Percentiles rank a stretch among this genome's conserved stretches.
Evolutionary conservation across 805 yeast species (phyloP).

Genomic region (Wickerhamiella parazyma): DNA sequence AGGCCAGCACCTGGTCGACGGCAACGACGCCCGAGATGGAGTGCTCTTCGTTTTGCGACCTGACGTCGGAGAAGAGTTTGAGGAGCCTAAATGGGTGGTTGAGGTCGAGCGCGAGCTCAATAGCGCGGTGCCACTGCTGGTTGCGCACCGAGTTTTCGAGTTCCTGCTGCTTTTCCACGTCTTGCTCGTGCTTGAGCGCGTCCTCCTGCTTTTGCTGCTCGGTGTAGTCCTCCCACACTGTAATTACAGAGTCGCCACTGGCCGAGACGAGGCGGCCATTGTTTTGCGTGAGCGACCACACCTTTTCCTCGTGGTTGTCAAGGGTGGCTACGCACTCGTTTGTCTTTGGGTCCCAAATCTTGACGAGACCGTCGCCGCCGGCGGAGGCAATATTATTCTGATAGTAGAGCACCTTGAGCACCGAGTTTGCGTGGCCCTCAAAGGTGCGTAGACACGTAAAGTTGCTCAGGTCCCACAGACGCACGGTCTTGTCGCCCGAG

Average conservation of each 20-base stretch:
- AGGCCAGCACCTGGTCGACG: conserved; percentile 50
- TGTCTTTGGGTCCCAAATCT: conserved; percentile 68
- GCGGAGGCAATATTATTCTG: conserved; percentile 42
- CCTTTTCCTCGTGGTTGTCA: conserved; percentile 84
- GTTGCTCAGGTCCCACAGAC: conserved; percentile 76
- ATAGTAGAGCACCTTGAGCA: conserved; percentile 65
- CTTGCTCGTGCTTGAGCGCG: conserved; percentile 37
- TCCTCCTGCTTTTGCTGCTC: conserved; percentile 49
- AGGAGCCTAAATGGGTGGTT: conserved; percentile 85
- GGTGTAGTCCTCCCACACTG: conserved; percentile 80
- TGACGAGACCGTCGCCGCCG: conserved; percentile 91
- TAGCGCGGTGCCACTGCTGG: conserved; percentile 81
- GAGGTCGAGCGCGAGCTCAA: conserved; percentile 67
- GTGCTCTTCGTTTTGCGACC: conserved; percentile 32
- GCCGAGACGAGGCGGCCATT: conserved; percentile 64
- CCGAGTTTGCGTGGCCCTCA: conserved; percentile 90
- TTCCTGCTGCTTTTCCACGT: conserved; percentile 81
- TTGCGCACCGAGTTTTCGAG: conserved; percentile 57
- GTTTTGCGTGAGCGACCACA: conserved; percentile 72
- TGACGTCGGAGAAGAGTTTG: conserved; percentile 54
- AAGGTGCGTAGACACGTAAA: conserved; percentile 66
- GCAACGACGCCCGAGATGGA: conserved; percentile 43
- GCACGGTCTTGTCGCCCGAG: conserved; percentile 86
- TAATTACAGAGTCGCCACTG: conserved; percentile 88
- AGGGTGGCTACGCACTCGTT: conserved; percentile 76